These are phyloP conservation scores for Helotiales sp. DNA, from an alignment of 2,329 filamentous ascomycete genomes.

Conservation along the genomic window DNA sequence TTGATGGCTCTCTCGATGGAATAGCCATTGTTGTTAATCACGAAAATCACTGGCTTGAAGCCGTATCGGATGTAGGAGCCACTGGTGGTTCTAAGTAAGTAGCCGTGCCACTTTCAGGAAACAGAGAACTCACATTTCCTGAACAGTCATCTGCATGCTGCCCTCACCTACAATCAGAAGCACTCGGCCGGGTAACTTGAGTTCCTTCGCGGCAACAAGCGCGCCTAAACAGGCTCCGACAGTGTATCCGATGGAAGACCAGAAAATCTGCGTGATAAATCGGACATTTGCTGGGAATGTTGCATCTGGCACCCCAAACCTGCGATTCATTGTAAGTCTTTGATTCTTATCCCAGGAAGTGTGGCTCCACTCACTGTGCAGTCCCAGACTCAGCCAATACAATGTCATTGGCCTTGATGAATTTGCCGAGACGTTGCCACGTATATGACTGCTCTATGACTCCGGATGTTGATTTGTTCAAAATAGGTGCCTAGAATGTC, in stretches of 20 bases:
- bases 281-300: conserved; percentile 54
- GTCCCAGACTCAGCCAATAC: conserved; percentile 64
- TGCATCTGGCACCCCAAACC: conserved; percentile 55
- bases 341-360: too few species aligned
- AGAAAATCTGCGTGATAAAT: conserved; percentile 58
- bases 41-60: conserved; percentile 52
- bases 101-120: not conserved
- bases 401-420: conserved; percentile 58
- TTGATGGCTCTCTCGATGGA: conserved; percentile 64
- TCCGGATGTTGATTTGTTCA: conserved; percentile 36
- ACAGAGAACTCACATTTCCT: conserved; percentile 54
- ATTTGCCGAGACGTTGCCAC: conserved; percentile 52
- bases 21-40: conserved; percentile 65
- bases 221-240: conserved; percentile 61
- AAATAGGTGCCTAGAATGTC: conserved; percentile 19
- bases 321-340: not conserved
- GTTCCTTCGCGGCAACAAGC: conserved; percentile 57
- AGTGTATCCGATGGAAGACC: conserved; percentile 66
- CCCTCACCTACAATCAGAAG: conserved; percentile 67
- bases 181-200: conserved; percentile 49
- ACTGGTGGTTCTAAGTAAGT: not conserved
- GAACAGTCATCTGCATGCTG: conserved; percentile 68
- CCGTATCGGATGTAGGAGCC: conserved; percentile 15
- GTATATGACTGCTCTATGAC: conserved; percentile 55
- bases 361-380: conserved; percentile 45